Base-by-base conservation (phyloP, 805 yeast species). In the Brettanomyces naardenensis region DNA sequence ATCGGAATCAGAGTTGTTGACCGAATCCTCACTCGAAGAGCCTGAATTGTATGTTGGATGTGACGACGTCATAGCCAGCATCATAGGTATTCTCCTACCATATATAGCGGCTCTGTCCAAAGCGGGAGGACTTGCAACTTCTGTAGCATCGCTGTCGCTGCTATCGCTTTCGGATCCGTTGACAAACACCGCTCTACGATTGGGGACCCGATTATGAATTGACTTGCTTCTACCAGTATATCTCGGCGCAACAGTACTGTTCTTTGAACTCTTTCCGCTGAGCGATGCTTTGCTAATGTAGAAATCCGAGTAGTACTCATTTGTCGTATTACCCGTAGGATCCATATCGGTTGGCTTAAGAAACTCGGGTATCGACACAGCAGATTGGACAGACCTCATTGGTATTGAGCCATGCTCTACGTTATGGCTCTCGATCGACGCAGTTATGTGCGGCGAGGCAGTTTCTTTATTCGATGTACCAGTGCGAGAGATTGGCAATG, bases 361-460 rank as follows among this genome's bases (percentile, higher is more conserved):
- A 19, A 41, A 44, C 11, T 51, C 56, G 2, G 58, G 55, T 29
- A 52, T 42, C 3, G 58, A 52, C 5, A 49, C 48, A 6, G 51
- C 54, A 6, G 56, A 51, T n/a, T 48, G 36, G 38, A 47, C 22
- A 2, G 48, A 31, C 9, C 9, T 15, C 17, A 28, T 13, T 15
- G 31, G 31, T 9, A 28, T n/a, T 9, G n/a, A 28, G 7, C 17
- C 31, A n/a, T 28, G 7, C 9, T 28, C 14, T 6, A 9, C 31
- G 14, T n/a, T 28, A 7, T 14, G 31, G n/a, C 18, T 28, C 9
- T 14, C 31, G 7, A 9, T n/a, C 14, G 31, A 28, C 9, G 31
- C 9, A 28, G 22, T 7, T 14, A 10, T 31, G 21, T 9, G 26
- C 10, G 10, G 10, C 7, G 11, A 9, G 26, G 7, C 11, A 23